Base-by-base conservation (phyloP, 176 grass and related monocot species). In the Puya raimondii region DNA sequence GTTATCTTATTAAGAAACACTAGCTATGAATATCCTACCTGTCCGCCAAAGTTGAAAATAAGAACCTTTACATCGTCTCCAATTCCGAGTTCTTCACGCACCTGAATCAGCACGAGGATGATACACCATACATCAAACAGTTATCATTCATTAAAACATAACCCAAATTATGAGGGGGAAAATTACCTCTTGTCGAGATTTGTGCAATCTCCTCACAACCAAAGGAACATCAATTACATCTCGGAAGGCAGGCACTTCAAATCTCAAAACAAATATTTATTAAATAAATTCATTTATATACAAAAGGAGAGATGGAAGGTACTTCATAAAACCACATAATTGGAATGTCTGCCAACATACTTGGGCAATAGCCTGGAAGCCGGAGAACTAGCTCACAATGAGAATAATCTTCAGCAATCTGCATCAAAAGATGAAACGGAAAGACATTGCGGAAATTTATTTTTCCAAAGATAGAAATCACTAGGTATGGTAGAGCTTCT, bases 321-420 rank as follows among this genome's bases (percentile, higher is more conserved):
- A 58, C 1, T 18, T 58, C 2, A 1, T 1, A 15, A 33, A 58
- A 58, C 18, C 54, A 58, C 14, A 58, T 58, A 10, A 17, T 1
- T 17, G 18, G 54, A 2, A 20, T 18, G 54, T 50, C 51, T 63
- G 23, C 67, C 13, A 51, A 87, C 93, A 63, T 87, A 97, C 93
- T 97, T 52, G 93, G 93, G 50, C 93, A 97, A 75, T 92, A 92
- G 78, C 86, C 93, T 20, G 93, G 93, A 72, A 97, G 93, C 54
- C 93, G 84, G 56, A 97, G 89, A 66, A 97, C 82, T 74, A 97
- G 86, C 72, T 92, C 89, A 78, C 89, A 90, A 54, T 90, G 84
- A 23, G 93, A 97, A 73, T 90, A 97, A 64, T 97, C 93, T 78
- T 97, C 89, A 51, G 93, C 93, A 68, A 97, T 97, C 93, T 97